phyloP scores from a whole-genome alignment of 1,284 basidiomycete genomes.

The Peniophora sp. region DNA sequence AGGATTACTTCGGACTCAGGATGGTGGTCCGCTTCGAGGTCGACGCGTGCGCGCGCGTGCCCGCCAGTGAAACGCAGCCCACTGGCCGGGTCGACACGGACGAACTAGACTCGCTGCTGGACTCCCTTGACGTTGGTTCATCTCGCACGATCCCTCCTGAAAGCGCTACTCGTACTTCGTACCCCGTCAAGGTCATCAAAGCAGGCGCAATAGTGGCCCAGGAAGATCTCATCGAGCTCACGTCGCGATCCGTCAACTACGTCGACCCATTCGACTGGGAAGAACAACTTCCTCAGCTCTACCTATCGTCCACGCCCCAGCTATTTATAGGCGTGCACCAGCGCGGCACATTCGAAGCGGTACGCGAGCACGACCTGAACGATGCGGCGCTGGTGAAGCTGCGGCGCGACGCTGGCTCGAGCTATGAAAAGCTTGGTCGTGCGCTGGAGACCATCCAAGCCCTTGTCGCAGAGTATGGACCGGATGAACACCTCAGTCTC shows the following conservation, averaged over 20 bases:
- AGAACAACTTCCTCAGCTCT: constrained; percentile 40
- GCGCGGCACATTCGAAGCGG: constrained; percentile 29
- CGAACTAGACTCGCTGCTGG: constrained; percentile 25
- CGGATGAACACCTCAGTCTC: constrained; percentile 34
- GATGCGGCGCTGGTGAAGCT: constrained; percentile 11
- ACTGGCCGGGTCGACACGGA: constrained; percentile 14
- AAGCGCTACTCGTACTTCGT: constrained; percentile 2
- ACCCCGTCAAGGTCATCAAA: constrained; percentile 27
- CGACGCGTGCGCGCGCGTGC: constrained; percentile 17
- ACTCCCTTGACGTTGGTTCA: not conserved
- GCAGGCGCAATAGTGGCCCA: constrained; percentile 36
- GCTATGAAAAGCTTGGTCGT: constrained; percentile 32
- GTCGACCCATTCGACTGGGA: constrained; percentile 32
- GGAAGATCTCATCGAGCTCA: constrained; percentile 37
- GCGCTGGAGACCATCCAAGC: constrained; percentile 32
- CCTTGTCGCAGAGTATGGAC: constrained; percentile 35
- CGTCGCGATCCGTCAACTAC: constrained; percentile 30
- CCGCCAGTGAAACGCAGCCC: constrained; percentile 3
- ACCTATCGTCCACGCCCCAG: constrained; percentile 42
- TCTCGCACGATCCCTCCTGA: constrained; percentile 1
- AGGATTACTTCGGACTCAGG: constrained; percentile 22
- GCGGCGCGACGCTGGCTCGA: constrained; percentile 22
- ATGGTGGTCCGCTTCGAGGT: constrained; percentile 25
- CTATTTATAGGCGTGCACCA: constrained; percentile 38
- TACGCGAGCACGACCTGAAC: constrained; percentile 29